phyloP scores from a whole-genome alignment of 2,329 filamentous ascomycete species.

The Zymoseptoria pseudotritici region DNA sequence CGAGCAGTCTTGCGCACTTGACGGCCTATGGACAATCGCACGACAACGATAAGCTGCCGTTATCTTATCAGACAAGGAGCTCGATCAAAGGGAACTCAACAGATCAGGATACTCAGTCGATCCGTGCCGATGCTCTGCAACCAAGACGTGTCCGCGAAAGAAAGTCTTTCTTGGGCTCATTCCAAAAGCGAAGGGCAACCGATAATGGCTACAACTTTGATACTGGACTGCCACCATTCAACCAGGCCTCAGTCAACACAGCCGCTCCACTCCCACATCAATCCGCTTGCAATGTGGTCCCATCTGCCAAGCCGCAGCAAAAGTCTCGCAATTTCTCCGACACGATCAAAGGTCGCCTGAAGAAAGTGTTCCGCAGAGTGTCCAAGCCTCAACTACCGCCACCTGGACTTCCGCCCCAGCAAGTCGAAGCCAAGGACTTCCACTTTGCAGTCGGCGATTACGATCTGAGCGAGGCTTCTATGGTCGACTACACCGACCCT shows the following conservation, averaged over 20 bases:
- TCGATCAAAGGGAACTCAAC: background rate
- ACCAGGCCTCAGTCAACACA: conserved; percentile 19
- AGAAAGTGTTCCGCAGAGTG: conserved; percentile 46
- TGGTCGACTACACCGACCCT: conserved; percentile 12
- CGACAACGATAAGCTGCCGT: background rate
- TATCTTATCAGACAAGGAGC: background rate
- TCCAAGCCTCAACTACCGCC: conserved; percentile 19
- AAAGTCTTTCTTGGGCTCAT: conserved; percentile 38
- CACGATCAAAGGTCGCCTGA: conserved; percentile 55
- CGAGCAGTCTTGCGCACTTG: conserved; percentile 4
- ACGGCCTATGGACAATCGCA: conserved; percentile 3
- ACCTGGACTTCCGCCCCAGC: conserved; percentile 41
- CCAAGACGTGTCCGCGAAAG: conserved; percentile 35
- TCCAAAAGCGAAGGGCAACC: conserved; percentile 33
- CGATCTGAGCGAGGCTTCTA: conserved; percentile 9
- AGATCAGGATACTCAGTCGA: conserved; percentile 23
- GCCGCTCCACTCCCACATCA: conserved; percentile 4
- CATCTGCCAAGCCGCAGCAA: conserved; percentile 1
- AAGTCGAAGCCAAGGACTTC: conserved; percentile 37
- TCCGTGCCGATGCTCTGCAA: conserved; percentile 20
- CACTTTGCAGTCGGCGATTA: conserved; percentile 17
- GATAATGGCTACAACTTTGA: conserved; percentile 18
- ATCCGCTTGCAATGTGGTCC: background rate
- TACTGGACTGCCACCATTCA: conserved; percentile 20
- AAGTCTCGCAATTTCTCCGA: conserved; percentile 55